phyloP scores from a whole-genome alignment of 306 rosid species.

The Vigna mungo region DNA sequence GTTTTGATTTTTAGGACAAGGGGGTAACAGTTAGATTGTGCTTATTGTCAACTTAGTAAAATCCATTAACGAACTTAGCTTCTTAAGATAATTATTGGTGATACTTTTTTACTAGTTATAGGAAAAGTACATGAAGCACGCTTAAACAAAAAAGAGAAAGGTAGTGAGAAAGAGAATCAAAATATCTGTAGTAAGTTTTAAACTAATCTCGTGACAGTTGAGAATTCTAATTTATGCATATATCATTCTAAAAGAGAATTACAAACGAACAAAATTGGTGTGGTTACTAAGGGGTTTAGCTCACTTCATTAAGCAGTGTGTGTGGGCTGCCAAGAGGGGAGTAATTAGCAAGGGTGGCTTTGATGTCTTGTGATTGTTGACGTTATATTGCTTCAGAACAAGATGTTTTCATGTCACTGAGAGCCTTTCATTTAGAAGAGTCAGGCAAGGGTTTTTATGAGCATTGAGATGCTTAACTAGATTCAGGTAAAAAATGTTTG shows the following conservation, averaged over 20 bases:
- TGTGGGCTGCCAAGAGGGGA: constrained; percentile 3
- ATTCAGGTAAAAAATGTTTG: constrained; percentile 30
- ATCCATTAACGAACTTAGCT: neutral
- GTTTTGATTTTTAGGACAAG: neutral
- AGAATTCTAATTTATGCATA: no score
- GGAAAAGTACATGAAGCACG: no score
- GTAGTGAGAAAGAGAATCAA: no score
- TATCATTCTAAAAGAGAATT: no score
- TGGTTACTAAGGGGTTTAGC: no score
- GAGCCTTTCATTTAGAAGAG: neutral
- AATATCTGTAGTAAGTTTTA: no score
- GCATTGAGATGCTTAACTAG: neutral
- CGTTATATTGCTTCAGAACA: neutral
- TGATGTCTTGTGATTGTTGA: neutral
- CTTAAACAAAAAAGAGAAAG: no score
- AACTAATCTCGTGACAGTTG: no score
- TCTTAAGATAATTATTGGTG: no score
- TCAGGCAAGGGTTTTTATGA: constrained; percentile 2
- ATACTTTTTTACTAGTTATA: no score
- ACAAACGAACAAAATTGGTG: no score
- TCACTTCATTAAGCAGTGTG: no score
- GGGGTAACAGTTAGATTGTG: constrained; percentile 32
- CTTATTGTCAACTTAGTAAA: neutral
- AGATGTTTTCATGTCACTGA: constrained; percentile 36
- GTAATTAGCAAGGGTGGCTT: constrained; percentile 9